phyloP scores from a whole-genome alignment of 1,139 yeast genomes.

The Saccharomyces pastorianus region DNA sequence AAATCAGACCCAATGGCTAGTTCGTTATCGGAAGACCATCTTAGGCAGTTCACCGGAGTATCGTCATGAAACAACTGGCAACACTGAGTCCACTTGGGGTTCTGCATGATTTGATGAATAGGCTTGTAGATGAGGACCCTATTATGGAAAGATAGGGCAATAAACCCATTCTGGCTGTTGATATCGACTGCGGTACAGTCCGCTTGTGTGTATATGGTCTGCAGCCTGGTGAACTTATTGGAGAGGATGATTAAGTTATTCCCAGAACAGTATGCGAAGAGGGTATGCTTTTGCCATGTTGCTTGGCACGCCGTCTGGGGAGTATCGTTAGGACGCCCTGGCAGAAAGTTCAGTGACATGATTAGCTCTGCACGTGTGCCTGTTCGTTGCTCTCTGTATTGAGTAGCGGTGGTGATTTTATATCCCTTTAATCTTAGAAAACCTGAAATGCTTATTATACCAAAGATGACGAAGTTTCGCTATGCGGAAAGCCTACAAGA shows the following conservation, averaged over 20 bases:
- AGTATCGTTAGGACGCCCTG: constrained; percentile 71
- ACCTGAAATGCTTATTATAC: neutral
- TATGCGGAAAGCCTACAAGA: neutral
- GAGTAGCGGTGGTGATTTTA: neutral
- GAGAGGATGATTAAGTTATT: constrained; percentile 67
- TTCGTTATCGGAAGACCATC: constrained; percentile 62
- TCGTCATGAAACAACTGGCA: constrained; percentile 33
- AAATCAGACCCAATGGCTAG: constrained; percentile 53
- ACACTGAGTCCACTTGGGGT: constrained; percentile 45
- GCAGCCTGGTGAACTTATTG: constrained; percentile 47
- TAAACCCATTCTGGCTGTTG: constrained; percentile 47
- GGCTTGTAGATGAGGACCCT: constrained; percentile 34
- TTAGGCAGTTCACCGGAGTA: constrained; percentile 42
- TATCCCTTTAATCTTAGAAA: neutral
- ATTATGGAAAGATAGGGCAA: constrained; percentile 36
- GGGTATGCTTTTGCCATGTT: constrained; percentile 58
- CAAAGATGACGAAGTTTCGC: neutral
- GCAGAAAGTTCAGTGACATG: constrained; percentile 65
- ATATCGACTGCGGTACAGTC: constrained; percentile 66
- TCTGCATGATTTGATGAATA: constrained; percentile 34
- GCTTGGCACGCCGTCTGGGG: constrained; percentile 52
- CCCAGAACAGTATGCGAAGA: constrained; percentile 78
- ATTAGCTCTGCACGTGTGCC: too few relatives aligned
- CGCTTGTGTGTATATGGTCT: constrained; percentile 61
- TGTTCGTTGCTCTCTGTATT: too few relatives aligned